phyloP scores from a whole-genome alignment of 768 basidiomycete genomes.

The Lyophyllum semitale region DNA sequence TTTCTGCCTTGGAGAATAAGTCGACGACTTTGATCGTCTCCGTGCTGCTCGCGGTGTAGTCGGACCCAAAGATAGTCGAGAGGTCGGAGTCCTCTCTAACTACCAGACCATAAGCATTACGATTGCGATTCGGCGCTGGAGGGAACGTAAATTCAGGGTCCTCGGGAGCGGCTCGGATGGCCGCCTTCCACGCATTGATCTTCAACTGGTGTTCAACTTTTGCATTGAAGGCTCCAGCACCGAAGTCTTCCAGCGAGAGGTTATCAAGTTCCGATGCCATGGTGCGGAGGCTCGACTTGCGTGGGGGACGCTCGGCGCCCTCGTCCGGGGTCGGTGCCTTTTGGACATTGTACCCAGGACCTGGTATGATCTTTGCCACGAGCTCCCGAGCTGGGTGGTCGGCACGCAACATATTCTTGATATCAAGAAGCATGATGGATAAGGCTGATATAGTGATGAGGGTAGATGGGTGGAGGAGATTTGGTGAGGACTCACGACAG shows the following conservation, averaged over 20 bases:
- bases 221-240: background rate
- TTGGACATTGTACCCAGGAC: background rate
- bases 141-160: conserved; percentile 6
- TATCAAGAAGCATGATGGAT: conserved; percentile 1
- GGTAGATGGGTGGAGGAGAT: background rate
- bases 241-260: background rate
- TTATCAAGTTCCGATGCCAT: conserved; percentile 4
- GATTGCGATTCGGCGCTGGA: background rate
- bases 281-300: background rate
- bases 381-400: background rate
- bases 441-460: background rate
- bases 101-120: background rate
- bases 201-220: conserved; percentile 3
- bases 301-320: background rate
- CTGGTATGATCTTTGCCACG: background rate
- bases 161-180: background rate
- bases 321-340: background rate
- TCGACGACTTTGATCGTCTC: background rate
- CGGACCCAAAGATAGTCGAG: background rate
- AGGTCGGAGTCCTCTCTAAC: background rate
- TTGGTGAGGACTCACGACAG: conserved; percentile 3
- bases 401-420: conserved; percentile 4
- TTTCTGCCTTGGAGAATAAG: conserved; percentile 12
- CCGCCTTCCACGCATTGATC: conserved; percentile 2
- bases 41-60: background rate